Conservation (phyloP, 1,139 yeast genomes). For the Candida glucosophila region DNA sequence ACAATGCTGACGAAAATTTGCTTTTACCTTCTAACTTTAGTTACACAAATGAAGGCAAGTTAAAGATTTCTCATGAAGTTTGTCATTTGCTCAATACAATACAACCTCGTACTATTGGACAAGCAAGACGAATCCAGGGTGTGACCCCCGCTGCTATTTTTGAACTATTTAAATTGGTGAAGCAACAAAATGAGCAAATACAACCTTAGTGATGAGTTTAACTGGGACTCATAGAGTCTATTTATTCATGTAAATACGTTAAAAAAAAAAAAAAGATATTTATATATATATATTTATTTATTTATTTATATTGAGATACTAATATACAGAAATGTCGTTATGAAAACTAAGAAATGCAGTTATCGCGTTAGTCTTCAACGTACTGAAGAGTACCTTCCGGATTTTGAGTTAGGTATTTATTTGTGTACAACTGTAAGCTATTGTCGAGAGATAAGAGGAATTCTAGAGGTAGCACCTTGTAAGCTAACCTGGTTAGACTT, state of each 20-base stretch:
- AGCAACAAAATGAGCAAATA: no score
- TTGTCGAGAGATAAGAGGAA: slow-evolving; percentile 25
- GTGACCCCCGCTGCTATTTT: slow-evolving; percentile 82
- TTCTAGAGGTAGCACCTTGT: slow-evolving; percentile 30
- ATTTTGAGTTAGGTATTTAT: slow-evolving; percentile 1
- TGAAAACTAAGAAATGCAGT: no score
- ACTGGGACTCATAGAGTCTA: no score
- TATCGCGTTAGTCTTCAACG: no score
- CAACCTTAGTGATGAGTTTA: no score
- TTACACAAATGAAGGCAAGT: slow-evolving; percentile 40
- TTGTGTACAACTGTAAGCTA: slow-evolving; percentile 10
- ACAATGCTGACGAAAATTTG: slow-evolving; percentile 73
- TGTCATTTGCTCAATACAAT: slow-evolving; percentile 60
- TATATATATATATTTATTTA: no score
- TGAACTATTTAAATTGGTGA: slow-evolving; percentile 47
- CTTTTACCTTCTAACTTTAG: slow-evolving; percentile 57
- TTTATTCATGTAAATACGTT: no score
- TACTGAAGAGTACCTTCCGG: no score
- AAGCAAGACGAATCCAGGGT: slow-evolving; percentile 90
- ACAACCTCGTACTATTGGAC: slow-evolving; percentile 87
- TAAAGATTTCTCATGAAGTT: slow-evolving; percentile 65
- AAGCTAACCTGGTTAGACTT: slow-evolving; percentile 25
- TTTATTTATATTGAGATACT: no score
- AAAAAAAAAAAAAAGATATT: no score
- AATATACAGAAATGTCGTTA: no score